phyloP scores from a whole-genome alignment of 257 asterid genomes.

The Henckelia pumila region DNA sequence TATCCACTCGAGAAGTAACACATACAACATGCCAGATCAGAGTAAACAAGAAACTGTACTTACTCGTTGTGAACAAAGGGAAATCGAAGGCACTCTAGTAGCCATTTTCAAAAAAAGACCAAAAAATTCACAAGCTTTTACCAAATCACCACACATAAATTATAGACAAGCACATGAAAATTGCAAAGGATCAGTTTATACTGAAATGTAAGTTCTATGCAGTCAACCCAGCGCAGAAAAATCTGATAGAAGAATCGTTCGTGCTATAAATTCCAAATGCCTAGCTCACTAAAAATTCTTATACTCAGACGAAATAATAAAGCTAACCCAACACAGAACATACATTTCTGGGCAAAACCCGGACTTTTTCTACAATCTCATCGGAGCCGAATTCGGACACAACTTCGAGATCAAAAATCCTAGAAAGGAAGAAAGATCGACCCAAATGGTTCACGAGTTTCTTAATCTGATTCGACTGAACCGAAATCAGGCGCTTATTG shows the following conservation, averaged over 20 bases:
- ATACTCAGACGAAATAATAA: background rate
- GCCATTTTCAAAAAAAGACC: constrained; percentile 14
- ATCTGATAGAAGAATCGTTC: background rate
- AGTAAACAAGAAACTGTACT: background rate
- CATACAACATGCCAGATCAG: background rate
- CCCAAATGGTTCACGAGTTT: constrained; percentile 84
- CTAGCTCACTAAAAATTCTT: background rate
- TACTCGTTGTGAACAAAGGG: background rate
- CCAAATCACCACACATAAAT: background rate
- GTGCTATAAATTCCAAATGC: no score
- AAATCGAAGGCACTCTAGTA: background rate
- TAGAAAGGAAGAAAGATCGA: constrained; percentile 61
- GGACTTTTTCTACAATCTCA: constrained; percentile 70
- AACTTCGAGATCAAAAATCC: constrained; percentile 77
- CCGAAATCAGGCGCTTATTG: constrained; percentile 85
- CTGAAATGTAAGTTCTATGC: no score
- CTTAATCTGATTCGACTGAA: constrained; percentile 78
- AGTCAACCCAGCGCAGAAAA: no score
- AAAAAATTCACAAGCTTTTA: background rate
- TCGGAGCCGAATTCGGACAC: constrained; percentile 53
- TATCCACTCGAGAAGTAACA: background rate
- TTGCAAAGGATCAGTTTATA: background rate
- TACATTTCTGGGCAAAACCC: constrained; percentile 87
- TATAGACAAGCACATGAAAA: background rate
- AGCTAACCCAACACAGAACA: background rate